Base-by-base conservation (phyloP, 164 flowering plant genomes). In the Santalum album region DNA sequence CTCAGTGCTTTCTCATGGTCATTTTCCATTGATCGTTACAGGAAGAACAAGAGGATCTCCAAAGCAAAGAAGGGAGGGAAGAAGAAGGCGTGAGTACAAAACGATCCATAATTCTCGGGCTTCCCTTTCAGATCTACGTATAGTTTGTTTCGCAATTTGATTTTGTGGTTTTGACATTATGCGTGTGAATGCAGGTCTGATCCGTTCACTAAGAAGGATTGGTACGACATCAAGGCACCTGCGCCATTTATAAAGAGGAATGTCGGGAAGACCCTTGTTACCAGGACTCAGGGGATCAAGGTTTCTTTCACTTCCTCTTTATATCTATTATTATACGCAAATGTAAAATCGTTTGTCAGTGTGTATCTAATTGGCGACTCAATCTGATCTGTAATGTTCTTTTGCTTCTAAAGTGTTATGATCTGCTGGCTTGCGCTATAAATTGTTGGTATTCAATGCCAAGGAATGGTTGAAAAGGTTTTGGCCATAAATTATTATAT, bases 221-320 rank as follows among this genome's bases (percentile, higher is more conserved):
- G 72, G 72, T 69, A 69, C 40, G 69, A 60, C 49, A 57, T 69
- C 59, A 69, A 69, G 54, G 72, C 72, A 1, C 72, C 72, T 9
- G 48, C 69, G 2, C 35, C 61, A 52, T 69, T 69, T 44, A 24
- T 14, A 20, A 22, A 12, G 6, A 53, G 53, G 16, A 60, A 57
- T 34, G 65, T 69, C 9, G 72, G 72, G 4, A 69, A 65, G 21
- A 69, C 69, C 36, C 62, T 69, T 5, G 72, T 69, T 43, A 51
- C 56, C 15, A 46, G 69, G 18, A 69, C 72, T 25, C 72, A 69
- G 60, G 72, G 72, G 12, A 69, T 69, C n/a, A 69, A 68, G 72
- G 72, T 68, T 6, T 19, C n/a, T 43, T 6, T 43, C 16, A n/a
- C n/a, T n/a, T n/a, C n/a, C n/a, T n/a, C n/a, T n/a, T n/a, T n/a